Evolutionary conservation across 148 eudicot genomes (phyloP), one percentile per base, ranked within the genome.

Genomic region (Cornus florida): DNA sequence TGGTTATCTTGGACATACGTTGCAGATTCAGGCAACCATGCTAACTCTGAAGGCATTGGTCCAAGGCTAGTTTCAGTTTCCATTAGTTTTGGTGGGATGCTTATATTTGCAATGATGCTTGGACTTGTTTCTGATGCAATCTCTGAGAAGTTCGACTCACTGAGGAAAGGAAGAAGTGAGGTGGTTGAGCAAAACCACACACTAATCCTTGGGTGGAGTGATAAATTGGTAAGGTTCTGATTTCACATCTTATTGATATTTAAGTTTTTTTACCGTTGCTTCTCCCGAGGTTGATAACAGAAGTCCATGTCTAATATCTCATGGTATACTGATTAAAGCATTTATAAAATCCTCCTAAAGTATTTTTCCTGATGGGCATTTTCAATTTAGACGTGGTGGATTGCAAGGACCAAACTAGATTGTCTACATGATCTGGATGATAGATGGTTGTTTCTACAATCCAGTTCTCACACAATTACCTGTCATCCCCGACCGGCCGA

Each of bases 91-190:
- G 91, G 89, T 35, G 91, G 91, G 79, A 89, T 89, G 91, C 91
- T 89, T 59, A 86, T 86, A 70, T 89, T 89, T 85, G 91, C 91
- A 39, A 84, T 86, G 91, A 89, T 86, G 91, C 91, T 89, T 81
- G 91, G 91, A 76, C 89, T 89, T 23, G 91, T 89, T 75, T 84
- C 91, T 78, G 91, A 89, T 79, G 87, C 91, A 23, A 89, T 89
- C 53, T 89, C 91, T 23, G 91, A 86, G 85, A 89, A 89, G 80
- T 82, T 89, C 3, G 91, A 89, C 80, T 89, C 91, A 0, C 80
- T 89, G 72, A 85, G 91, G 70, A 89, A 89, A 80, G 91, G 91
- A 70, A 89, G 75, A 85, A 89, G 91, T 75, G 91, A 89, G 88
- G 91, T 89, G 74, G 89, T 89, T 48, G 89, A 86, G 83, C 89